phyloP scores from a whole-genome alignment of 345 rosid genomes.

The Moricandia moricandioides region DNA sequence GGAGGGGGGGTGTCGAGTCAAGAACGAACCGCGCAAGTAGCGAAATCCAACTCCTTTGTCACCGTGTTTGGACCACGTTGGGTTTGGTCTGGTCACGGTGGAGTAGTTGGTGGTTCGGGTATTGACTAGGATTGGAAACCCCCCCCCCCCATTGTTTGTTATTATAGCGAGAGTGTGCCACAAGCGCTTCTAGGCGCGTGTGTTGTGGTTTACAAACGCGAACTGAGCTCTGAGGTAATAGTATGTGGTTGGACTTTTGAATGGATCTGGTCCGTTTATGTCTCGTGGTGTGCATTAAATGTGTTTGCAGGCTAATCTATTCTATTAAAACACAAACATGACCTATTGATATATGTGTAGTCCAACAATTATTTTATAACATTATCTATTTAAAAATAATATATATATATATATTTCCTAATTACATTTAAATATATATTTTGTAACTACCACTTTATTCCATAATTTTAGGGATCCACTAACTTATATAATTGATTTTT shows the following conservation, averaged over 20 bases:
- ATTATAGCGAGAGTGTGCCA: neutral
- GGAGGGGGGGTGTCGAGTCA: slow-evolving; percentile 88
- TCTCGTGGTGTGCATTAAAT: slow-evolving; percentile 35
- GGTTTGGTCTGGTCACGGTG: slow-evolving; percentile 24
- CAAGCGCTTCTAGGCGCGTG: slow-evolving; percentile 9
- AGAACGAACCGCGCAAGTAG: slow-evolving; percentile 96
- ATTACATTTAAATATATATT: too few relatives aligned
- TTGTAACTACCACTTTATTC: too few relatives aligned
- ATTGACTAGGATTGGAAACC: slow-evolving; percentile 85
- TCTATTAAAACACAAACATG: too few relatives aligned
- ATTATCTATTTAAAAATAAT: too few relatives aligned
- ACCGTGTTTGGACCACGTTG: slow-evolving; percentile 37
- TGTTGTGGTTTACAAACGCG: slow-evolving; percentile 11
- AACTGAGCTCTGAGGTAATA: neutral
- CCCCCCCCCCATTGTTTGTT: slow-evolving; percentile 28
- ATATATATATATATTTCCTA: too few relatives aligned
- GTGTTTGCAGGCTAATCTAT: slow-evolving; percentile 31
- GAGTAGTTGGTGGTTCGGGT: slow-evolving; percentile 99
- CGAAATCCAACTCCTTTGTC: slow-evolving; percentile 51
- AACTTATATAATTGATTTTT: too few relatives aligned
- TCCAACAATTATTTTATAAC: too few relatives aligned
- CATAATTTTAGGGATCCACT: too few relatives aligned
- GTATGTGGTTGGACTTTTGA: slow-evolving; percentile 19
- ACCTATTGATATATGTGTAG: too few relatives aligned
- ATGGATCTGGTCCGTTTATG: slow-evolving; percentile 31